Base-by-base conservation (phyloP, 805 yeast species). In the Ogataea saltuana region DNA sequence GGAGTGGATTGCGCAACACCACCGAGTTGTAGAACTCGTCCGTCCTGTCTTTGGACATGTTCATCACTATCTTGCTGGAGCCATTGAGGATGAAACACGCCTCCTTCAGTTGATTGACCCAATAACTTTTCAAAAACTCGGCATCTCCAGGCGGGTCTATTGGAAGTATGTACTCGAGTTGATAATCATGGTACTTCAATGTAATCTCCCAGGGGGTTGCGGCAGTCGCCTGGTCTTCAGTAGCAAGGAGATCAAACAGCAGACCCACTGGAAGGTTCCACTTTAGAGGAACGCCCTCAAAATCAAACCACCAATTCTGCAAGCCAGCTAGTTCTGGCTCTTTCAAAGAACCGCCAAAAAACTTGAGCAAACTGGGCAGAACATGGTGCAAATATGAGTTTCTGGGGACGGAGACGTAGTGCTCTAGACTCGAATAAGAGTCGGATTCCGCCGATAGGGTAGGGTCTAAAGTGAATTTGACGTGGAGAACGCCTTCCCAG, bases 101-200 rank as follows among this genome's bases (percentile, higher is more conserved):
- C 57, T 91, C 97, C 56, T 93, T 91, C 59, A 88, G 65, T 46
- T 81, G 88, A 58, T 91, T 89, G 47, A 81, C 67, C 83, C 93
- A 82, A 38, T 77, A 72, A 39, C 72, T 75, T 33, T 64, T 71
- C 45, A 79, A 50, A 10, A 70, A 57, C 7, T 26, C 54, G 46
- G 28, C 15, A 17, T 42, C 39, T 6, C 40, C 20, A 8, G 44
- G 41, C 1, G 46, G 37, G 2, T 54, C 55, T 2, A 63, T 42
- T 35, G 78, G 70, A 11, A 78, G 66, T 17, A 83, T 53, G 20
- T 67, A 61, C 4, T 69, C 73, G 0, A 48, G 38, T 1, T 86
- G 84, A 37, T 69, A 69, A 23, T 64, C 33, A 6, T 72, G 68
- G 36, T 65, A 58, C 33, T 64, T 71, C 13, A 83, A 50, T 1